Evolutionary conservation across 164 flowering plant genomes (phyloP), one percentile per base, ranked within the genome.

Genomic region (Pachysandra terminalis): DNA sequence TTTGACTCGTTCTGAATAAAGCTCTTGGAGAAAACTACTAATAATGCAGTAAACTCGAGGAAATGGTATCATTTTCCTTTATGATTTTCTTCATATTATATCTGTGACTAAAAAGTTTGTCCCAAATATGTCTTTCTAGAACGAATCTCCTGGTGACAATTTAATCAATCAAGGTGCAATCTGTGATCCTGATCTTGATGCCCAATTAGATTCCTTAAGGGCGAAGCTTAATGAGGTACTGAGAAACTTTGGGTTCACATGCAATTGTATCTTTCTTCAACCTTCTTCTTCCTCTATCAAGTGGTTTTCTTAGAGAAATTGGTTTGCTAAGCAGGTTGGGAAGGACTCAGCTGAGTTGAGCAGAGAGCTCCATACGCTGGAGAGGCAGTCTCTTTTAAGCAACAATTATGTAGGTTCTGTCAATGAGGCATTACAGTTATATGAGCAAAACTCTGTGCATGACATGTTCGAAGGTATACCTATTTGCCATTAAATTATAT

Each of bases 401-500:
- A 75, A 78, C 54, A 82, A 25, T 13, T 67, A 22, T 66, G 73
- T 80, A 48, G 79, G 63, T 67, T 79, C 85, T 59, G 76, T 86
- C 15, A 72, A 79, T 35, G 91, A 88, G 77, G 85, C 81, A 61
- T 59, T 84, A 49, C 80, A 84, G 71, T 65, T 76, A 53, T 81
- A 74, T 77, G 81, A 85, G 51, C 77, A 84, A 53, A 76, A 69
- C 28, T 77, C 85, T 59, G 71, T 55, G 19, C 69, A 78, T 56
- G 84, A 78, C 23, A 71, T 76, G 82, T 85, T 84, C 28, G 75
- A 87, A 78, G 94, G 97, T 90, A 80, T 52, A 23, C 64, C 21
- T 55, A 16, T 62, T 15, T 60, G 45, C 45, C 19, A n/a, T 27
- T 60, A 19, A 45, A 53, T 56, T 27, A 19, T 68, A 26, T 22